phyloP scores from a whole-genome alignment of 139 green algal species.

The Chlamydomonas sp. region DNA sequence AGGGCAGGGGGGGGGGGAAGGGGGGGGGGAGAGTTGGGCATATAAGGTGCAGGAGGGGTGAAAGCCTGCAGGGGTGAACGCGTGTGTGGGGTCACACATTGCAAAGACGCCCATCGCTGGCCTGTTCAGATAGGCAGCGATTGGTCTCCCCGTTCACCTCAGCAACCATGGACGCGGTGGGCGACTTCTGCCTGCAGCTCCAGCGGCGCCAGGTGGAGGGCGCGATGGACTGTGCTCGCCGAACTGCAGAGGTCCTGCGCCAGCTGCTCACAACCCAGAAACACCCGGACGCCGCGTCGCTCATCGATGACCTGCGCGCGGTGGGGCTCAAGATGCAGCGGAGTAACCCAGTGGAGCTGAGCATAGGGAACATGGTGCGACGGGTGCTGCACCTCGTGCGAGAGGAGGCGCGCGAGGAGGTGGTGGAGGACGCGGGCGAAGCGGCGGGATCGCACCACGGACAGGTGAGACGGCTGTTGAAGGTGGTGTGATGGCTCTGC shows the following conservation, averaged over 20 bases:
- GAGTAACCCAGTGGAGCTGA: conserved; percentile 78
- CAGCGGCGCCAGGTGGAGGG: conserved; percentile 53
- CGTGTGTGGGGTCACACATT: too few relatives aligned
- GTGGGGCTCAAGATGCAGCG: conserved; percentile 62
- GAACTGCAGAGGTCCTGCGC: conserved; percentile 70
- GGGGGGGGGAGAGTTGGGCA: too few relatives aligned
- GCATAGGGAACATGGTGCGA: conserved; percentile 86
- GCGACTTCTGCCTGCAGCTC: conserved; percentile 61
- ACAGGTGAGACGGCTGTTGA: neutral
- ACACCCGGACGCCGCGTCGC: conserved; percentile 39
- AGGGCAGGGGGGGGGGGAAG: too few relatives aligned
- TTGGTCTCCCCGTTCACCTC: too few relatives aligned
- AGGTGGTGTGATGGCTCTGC: neutral
- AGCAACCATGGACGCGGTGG: conserved; percentile 37
- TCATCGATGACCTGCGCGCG: conserved; percentile 67
- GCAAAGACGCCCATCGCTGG: too few relatives aligned
- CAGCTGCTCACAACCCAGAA: conserved; percentile 56
- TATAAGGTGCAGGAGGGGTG: too few relatives aligned
- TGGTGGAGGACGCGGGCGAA: conserved; percentile 33
- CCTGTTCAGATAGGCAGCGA: too few relatives aligned
- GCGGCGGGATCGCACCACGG: neutral
- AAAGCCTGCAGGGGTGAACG: too few relatives aligned
- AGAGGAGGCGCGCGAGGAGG: conserved; percentile 70
- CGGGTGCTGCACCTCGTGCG: conserved; percentile 89
- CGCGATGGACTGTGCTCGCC: conserved; percentile 56